A percentile compares a stretch with the other conserved stretches of the same genome.
phyloP scores from a whole-genome alignment of 495 filamentous ascomycete species.

The Penicillium riverlandense region DNA sequence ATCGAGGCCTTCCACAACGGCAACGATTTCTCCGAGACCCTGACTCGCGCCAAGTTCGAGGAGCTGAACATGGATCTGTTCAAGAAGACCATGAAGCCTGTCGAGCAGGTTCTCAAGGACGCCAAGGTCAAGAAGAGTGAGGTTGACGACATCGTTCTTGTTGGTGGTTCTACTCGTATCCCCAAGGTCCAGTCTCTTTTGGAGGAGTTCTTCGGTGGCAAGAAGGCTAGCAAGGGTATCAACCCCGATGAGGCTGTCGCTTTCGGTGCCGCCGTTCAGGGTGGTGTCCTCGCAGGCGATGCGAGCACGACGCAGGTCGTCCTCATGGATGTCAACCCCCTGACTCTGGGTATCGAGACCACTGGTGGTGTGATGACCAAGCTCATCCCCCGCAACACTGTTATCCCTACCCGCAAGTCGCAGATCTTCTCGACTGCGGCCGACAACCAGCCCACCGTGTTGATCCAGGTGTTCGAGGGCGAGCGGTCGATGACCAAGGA shows the following conservation, averaged over 20 bases:
- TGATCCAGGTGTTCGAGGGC: conserved; percentile 97
- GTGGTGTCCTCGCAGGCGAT: conserved; percentile 88
- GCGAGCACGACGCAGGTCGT: conserved; percentile 69
- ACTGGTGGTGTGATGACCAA: conserved; percentile 98
- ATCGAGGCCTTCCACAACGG: conserved; percentile 97
- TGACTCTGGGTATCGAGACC: conserved; percentile 97
- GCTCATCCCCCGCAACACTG: conserved; percentile 90
- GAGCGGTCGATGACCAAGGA: conserved; percentile 95
- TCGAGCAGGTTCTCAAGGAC: conserved; percentile 94
- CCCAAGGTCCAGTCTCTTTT: conserved; percentile 92
- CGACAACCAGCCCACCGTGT: conserved; percentile 94
- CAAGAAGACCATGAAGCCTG: conserved; percentile 97
- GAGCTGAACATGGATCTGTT: conserved; percentile 98
- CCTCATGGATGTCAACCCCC: conserved; percentile 97
- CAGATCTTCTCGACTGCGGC: conserved; percentile 98
- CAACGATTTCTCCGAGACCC: conserved; percentile 96
- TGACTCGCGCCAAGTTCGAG: conserved; percentile 98
- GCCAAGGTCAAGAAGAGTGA: conserved; percentile 85
- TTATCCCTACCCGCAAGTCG: conserved; percentile 93
- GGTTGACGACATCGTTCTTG: conserved; percentile 81
- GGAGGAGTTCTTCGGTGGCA: conserved; percentile 91
- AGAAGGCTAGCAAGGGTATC: conserved; percentile 96
- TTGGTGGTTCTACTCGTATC: conserved; percentile 93
- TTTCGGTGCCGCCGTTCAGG: conserved; percentile 95
- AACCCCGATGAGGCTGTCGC: conserved; percentile 98